These are phyloP conservation scores for Saturnispora mendoncae DNA, from an alignment of 805 yeast genomes.

Conservation along the genomic window DNA sequence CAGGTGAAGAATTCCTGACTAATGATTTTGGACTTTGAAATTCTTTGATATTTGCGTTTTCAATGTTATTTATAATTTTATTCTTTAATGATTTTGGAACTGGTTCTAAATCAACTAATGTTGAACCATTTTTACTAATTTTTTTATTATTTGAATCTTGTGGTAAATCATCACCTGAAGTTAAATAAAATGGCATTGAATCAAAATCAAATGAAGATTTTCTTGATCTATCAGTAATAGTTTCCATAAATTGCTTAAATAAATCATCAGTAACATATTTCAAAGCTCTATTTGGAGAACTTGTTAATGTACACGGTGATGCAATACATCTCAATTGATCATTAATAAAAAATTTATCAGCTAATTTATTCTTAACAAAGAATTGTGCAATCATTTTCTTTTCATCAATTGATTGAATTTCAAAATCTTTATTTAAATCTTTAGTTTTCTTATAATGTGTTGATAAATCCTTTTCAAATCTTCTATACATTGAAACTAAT, in stretches of 20 bases:
- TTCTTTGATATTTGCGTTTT: slow-evolving; percentile 14
- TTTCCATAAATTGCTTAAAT: slow-evolving; percentile 39
- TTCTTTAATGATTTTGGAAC: slow-evolving; percentile 21
- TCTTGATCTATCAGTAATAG: slow-evolving; percentile 47
- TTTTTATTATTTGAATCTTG: slow-evolving; percentile 11
- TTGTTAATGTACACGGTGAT: slow-evolving; percentile 24
- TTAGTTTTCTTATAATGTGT: slow-evolving; percentile 16
- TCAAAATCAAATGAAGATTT: slow-evolving; percentile 45
- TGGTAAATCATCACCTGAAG: slow-evolving; percentile 16
- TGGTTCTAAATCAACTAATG: slow-evolving; percentile 22
- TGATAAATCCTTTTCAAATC: slow-evolving; percentile 36
- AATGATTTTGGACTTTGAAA: slow-evolving; percentile 14
- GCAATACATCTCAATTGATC: slow-evolving; percentile 33
- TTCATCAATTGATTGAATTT: slow-evolving; percentile 24
- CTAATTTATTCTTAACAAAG: slow-evolving; percentile 19
- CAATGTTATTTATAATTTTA: slow-evolving; percentile 12
- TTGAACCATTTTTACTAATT: slow-evolving; percentile 12
- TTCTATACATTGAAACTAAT: slow-evolving; percentile 37
- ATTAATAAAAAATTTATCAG: slow-evolving; percentile 21
- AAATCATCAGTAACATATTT: slow-evolving; percentile 29
- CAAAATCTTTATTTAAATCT: slow-evolving; percentile 19
- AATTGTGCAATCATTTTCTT: slow-evolving; percentile 20
- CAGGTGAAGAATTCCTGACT: slow-evolving; percentile 19
- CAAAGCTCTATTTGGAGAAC: slow-evolving; percentile 19
- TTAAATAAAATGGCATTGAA: slow-evolving; percentile 26